These are phyloP conservation scores for Acanthamoeba quina DNA, from an alignment of 208 protist genomes.

Conservation along the genomic window DNA sequence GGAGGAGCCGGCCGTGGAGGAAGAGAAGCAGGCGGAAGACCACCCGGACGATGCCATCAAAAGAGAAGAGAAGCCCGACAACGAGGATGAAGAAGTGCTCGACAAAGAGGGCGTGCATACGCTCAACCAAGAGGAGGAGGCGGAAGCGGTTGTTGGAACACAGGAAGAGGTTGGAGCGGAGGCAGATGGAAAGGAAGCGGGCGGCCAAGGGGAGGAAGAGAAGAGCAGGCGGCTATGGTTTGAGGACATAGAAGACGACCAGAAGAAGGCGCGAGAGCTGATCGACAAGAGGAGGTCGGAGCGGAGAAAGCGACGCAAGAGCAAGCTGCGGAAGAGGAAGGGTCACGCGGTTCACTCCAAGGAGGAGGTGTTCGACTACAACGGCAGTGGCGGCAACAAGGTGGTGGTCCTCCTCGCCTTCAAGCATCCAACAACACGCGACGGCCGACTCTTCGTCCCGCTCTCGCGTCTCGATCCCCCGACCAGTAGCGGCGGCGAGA, in stretches of 20 bases:
- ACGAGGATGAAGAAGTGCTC: not conserved
- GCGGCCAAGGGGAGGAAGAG: not conserved
- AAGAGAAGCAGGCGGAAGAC: not conserved
- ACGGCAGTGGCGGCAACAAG: not conserved
- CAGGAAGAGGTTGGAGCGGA: not conserved
- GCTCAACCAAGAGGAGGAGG: not conserved
- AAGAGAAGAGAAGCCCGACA: not conserved
- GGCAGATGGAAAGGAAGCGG: not conserved
- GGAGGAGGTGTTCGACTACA: not conserved
- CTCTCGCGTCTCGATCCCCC: not conserved
- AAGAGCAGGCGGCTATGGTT: constrained; percentile 13
- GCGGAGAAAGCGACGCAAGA: not conserved
- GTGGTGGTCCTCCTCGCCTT: constrained; percentile 12
- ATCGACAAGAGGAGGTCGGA: not conserved
- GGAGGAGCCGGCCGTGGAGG: not conserved
- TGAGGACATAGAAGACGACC: not conserved
- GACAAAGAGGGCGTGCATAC: not conserved
- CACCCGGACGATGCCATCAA: not conserved
- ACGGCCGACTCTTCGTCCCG: not conserved
- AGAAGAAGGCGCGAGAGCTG: not conserved
- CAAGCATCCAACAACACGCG: not conserved
- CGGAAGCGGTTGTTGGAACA: not conserved
- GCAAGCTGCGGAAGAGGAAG: not conserved
- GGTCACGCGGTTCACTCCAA: not conserved
- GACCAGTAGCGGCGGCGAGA: not conserved